Evolutionary conservation across 2,329 filamentous ascomycete species (phyloP), one percentile per base, ranked within the genome.

Genomic region (Arthroderma sp.): DNA sequence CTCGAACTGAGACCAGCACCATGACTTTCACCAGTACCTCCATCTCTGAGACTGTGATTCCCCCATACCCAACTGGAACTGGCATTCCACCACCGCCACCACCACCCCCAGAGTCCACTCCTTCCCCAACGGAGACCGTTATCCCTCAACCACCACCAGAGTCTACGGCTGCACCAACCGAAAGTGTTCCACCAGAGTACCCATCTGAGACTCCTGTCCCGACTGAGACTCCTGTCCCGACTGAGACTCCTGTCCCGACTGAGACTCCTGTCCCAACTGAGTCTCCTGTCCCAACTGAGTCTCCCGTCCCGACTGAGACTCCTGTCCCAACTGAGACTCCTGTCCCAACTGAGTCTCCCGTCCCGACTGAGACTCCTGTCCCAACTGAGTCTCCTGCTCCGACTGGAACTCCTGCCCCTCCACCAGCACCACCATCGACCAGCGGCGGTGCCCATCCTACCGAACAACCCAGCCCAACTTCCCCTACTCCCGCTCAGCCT

Each of bases 371-470:
- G 28, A 41, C 7, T 17, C 19, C 13, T 61, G 57, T 39, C 17
- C 25, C 31, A 31, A 58, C 55, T 61, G 54, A 41, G 51, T 41
- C 23, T 33, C 57, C 47, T 55, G 55, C 31, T 54, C 56, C 44
- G 15, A 51, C 44, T 51, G 44, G 8, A 51, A 47, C 54, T 17
- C 54, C 44, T 21, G 19, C 56, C 67, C 66, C 54, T 59, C n/a
- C n/a, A n/a, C 60, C 54, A 28, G 54, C 28, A 44, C 57, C 39
- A 60, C 60, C 41, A 62, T 58, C 25, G 11, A 52, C 37, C 19
- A 35, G 17, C 4, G 33, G 44, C 41, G 55, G 31, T 3, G 55
- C 59, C 59, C 43, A 56, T 51, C 44, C 44, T 31, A 49, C 44
- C 9, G 9, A 49, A 55, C 60, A 56, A 56, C 58, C 31, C 28